These are phyloP conservation scores for Pythium aquatile DNA, from an alignment of 352 stramenopile species.

Conservation along the genomic window DNA sequence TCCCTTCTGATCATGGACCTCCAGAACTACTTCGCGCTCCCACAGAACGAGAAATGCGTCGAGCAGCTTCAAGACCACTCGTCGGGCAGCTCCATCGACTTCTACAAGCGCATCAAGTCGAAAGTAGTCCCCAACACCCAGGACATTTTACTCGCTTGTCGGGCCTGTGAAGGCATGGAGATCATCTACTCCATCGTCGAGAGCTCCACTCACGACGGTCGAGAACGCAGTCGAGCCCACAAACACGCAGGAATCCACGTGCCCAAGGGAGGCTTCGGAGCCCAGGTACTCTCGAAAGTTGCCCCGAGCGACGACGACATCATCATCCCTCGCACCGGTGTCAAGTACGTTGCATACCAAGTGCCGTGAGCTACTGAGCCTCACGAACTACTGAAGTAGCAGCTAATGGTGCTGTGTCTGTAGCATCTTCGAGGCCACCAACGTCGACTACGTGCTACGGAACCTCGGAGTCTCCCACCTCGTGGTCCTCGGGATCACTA, in stretches of 20 bases:
- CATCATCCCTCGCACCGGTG: slow-evolving; percentile 73
- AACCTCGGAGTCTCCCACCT: slow-evolving; percentile 87
- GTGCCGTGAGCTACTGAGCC: no score
- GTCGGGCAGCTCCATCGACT: slow-evolving; percentile 21
- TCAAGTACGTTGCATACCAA: slow-evolving; percentile 44
- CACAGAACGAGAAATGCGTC: slow-evolving; percentile 30
- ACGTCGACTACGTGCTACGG: slow-evolving; percentile 86
- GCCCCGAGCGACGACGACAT: slow-evolving; percentile 71
- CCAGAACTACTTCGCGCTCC: slow-evolving; percentile 65
- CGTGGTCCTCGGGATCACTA: slow-evolving; percentile 82
- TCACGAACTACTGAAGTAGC: no score
- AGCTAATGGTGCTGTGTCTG: neutral
- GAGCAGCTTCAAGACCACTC: slow-evolving; percentile 12
- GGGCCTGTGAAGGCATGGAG: slow-evolving; percentile 58
- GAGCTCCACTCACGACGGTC: slow-evolving; percentile 76
- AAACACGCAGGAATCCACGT: slow-evolving; percentile 86
- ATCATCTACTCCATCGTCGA: slow-evolving; percentile 91
- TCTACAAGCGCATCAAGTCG: slow-evolving; percentile 51
- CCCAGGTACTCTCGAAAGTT: slow-evolving; percentile 57
- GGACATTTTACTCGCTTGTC: slow-evolving; percentile 54
- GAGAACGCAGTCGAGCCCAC: slow-evolving; percentile 82
- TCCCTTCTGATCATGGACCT: slow-evolving; percentile 63
- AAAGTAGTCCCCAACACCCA: slow-evolving; percentile 58
- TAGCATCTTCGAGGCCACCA: slow-evolving; percentile 86
- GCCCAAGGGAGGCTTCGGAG: slow-evolving; percentile 62